Evolutionary conservation across 2,329 filamentous ascomycete species (phyloP), one percentile per base, ranked within the genome.

Genomic region (Ceratocystis variospora): DNA sequence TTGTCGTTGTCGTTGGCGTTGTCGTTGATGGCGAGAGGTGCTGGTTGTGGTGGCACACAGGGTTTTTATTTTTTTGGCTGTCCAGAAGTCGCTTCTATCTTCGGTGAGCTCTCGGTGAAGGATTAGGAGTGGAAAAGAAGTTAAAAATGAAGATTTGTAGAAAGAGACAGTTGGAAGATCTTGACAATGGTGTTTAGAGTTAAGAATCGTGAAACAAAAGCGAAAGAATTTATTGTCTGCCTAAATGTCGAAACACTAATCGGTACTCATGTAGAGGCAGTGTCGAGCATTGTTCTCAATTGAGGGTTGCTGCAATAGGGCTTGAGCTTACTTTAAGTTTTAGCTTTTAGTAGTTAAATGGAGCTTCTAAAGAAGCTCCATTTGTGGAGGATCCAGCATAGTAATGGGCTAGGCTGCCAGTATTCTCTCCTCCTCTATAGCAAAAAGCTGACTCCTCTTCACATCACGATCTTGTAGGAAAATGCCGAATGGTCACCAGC

Each of bases 41-140:
- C 48, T 61, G 67, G 5, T 65, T 48, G 57, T 17, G 45, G 10
- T 45, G 45, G 55, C 22, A 31, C 25, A 3, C 31, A 19, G 15
- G 19, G 53, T 7, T 2, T 5, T 3, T 57, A 17, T 28, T 59
- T 59, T 31, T n/a, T 19, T 33, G 22, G 15, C 12, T 41, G 37
- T 19, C 12, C 15, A 28, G 8, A 12, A n/a, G 31, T 25, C 33
- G 31, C 31, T 59, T 59, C 17, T 59, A n/a, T 59, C 33, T 6
- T 37, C 55, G 55, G 55, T 59, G 55, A 59, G 28, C 22, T 59
- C 25, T 59, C 55, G 55, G 55, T 59, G 25, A 33, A 59, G 55
- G 17, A 8, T 37, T 12, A 31, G 31, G 28, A n/a, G 55, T 19
- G 28, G 25, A 57, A 31, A 53, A 15, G 53, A 7, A 12, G 53